Base-by-base conservation (phyloP, 306 rosid species). In the Rubus idaeus region DNA sequence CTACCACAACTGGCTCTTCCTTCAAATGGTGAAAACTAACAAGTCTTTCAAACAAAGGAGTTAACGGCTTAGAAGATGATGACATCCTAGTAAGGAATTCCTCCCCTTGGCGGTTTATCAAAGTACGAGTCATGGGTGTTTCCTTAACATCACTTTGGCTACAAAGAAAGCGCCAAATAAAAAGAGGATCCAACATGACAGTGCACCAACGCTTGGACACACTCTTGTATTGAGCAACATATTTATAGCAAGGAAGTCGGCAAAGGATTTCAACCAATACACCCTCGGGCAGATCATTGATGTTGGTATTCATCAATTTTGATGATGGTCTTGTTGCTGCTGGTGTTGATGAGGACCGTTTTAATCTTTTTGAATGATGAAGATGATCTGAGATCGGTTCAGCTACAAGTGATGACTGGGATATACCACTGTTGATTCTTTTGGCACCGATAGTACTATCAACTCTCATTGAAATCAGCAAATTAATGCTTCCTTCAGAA, bases 161-260 rank as follows among this genome's bases (percentile, higher is more conserved):
- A 23, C 39, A 26, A 16, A 60, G 65, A 60, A 60, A 60, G 17
- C 8, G 39, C 40, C 65, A 8, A 60, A 60, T 1, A 26, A 60
- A 60, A 60, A 3, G 12, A 60, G 65, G 41, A 60, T 60, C 18
- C 23, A 41, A 60, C 65, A 60, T 60, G 40, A 60, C 5, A 26
- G 41, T 60, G 6, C 65, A 4, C 65, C 40, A 26, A 60, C 0
- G 65, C 65, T 60, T 60, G 65, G 65, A 60, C 39, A 60, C 65
- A 23, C 65, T 10, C 65, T 60, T 26, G 39, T 18, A 60, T 60
- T 30, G 40, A 26, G 40, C 41, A 26, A 60, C 13, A 13, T 23
- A 12, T 60, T 60, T 60, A 60, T 60, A 60, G 40, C 65, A 10
- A 60, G 18, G 65, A 60, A 60, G 65, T 30, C 65, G 65, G 40